Evolutionary conservation across 2,329 filamentous ascomycete species (phyloP), one percentile per base, ranked within the genome.

Genomic region (Trichoderma hamatum): DNA sequence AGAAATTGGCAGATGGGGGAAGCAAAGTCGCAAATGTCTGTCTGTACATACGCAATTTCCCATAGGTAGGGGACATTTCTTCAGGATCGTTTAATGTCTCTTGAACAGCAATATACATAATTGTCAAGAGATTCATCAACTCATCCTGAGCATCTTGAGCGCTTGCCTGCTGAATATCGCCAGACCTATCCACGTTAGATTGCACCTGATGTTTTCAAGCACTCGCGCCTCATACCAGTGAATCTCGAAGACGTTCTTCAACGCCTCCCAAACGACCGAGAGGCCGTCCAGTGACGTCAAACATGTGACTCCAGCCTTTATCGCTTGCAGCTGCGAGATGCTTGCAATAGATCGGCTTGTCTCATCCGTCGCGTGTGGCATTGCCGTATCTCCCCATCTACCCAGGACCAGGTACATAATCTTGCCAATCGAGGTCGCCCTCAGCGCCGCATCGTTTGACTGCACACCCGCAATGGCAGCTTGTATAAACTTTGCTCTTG

Each of bases 371-470:
- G 72, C 81, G 77, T 69, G 83, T 72, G 69, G 79, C 76, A 88
- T 86, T 36, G 89, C 90, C 13, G 89, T 92, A 60, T 89, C 84
- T 3, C 84, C 86, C 92, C 92, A 94, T 43, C 89, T 83, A 1
- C 92, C 92, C 5, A 92, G 84, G 16, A 90, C 81, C 30, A 92
- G 78, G 74, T 90, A 90, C 4, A 88, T 79, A 55, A 90, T 77
- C 56, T 84, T 84, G 39, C 86, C 86, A 36, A 91, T 82, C 16
- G 84, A 85, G 60, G 85, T 84, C 60, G 82, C 81, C 10, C 86
- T 81, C 65, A 84, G 76, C 19, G 82, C 80, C 34, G 83, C 77
- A 67, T 89, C 84, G 56, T 81, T 79, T 34, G 81, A 81, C 69
- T 82, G 79, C 49, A 80, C 71, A 14, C 78, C 79, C 0, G 76